Percentiles rank a stretch among this genome's conserved stretches.
phyloP scores from a whole-genome alignment of 1,284 basidiomycete genomes.

The Pisolithus thermaeus region DNA sequence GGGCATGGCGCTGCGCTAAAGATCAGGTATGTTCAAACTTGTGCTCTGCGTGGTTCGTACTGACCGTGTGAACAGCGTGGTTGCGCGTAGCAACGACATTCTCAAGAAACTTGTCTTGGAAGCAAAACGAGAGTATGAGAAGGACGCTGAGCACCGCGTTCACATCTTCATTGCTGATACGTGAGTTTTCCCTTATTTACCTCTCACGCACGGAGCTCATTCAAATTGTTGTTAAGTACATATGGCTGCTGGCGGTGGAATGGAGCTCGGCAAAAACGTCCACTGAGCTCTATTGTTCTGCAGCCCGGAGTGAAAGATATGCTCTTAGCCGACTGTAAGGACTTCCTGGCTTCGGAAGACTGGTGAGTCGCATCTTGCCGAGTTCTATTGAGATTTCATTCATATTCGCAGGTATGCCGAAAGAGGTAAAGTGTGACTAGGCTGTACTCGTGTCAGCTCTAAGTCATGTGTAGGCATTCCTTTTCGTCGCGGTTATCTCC shows the following conservation, averaged over 20 bases:
- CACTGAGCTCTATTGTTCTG: constrained; percentile 81
- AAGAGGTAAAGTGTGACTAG: constrained; percentile 48
- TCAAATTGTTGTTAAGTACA: constrained; percentile 34
- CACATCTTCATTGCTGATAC: constrained; percentile 84
- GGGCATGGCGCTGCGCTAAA: constrained; percentile 64
- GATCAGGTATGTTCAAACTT: constrained; percentile 51
- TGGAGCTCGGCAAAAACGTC: constrained; percentile 77
- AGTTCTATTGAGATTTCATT: constrained; percentile 10
- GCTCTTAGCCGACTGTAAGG: constrained; percentile 77
- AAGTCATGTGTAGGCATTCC: constrained; percentile 57
- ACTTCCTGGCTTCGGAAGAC: constrained; percentile 77
- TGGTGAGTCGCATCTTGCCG: constrained; percentile 47
- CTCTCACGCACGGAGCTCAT: constrained; percentile 3
- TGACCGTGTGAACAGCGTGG: constrained; percentile 47
- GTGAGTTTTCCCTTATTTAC: constrained; percentile 40
- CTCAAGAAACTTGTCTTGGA: constrained; percentile 78
- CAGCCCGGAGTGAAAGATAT: constrained; percentile 84
- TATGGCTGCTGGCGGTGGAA: constrained; percentile 81
- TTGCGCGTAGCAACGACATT: constrained; percentile 79
- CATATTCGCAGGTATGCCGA: constrained; percentile 66
- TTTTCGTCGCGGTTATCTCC: constrained; percentile 77
- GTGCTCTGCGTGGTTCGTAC: not conserved
- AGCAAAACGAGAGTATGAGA: constrained; percentile 81
- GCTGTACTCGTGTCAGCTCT: constrained; percentile 11
- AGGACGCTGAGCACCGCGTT: constrained; percentile 80